Base-by-base conservation (phyloP, 768 basidiomycete genomes). In the Exidia glandulosa region DNA sequence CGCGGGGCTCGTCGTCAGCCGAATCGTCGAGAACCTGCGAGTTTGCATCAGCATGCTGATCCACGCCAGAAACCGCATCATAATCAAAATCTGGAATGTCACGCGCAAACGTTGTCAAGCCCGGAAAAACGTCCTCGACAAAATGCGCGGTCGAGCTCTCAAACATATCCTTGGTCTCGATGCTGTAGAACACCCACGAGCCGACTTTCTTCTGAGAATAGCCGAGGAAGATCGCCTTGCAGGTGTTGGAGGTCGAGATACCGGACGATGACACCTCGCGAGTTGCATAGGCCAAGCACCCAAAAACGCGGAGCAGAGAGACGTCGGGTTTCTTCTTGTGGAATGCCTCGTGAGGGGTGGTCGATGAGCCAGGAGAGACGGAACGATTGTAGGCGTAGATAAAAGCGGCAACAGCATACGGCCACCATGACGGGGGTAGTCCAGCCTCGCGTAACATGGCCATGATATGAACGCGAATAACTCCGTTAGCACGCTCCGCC, bases 211-310 rank as follows among this genome's bases (percentile, higher is more conserved):
- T 68, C 33, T 34, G 30, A 1, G 70, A 67, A 60, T 77, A 77
- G 1, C 75, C 75, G 60, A 77, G 57, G 60, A 77, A 76, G n/a
- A 76, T 61, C 23, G 71, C 70, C 52, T 74, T 71, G 50, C 68
- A 59, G 12, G 67, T 68, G 32, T 74, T 69, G 1, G 68, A 59
- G 23, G 67, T 41, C 0, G 75, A 63, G 4, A 36, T 52, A 2
- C 52, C 16, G 2, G 57, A 55, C 23, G 61, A 31, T 2, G 62
- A 47, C 10, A 59, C 58, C 50, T 61, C 61, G 0, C 68, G 32
- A 34, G 60, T 55, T 0, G 63, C 60, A 47, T 62, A 70, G 19
- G 65, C 69, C 0, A 31, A 16, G 48, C 62, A 66, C 2, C 67
- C 67, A 60, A 68, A 70, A 2, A 60, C 57, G 2, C 62, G 54